phyloP scores from a whole-genome alignment of 768 basidiomycete species.

The Pluteus cervinus region DNA sequence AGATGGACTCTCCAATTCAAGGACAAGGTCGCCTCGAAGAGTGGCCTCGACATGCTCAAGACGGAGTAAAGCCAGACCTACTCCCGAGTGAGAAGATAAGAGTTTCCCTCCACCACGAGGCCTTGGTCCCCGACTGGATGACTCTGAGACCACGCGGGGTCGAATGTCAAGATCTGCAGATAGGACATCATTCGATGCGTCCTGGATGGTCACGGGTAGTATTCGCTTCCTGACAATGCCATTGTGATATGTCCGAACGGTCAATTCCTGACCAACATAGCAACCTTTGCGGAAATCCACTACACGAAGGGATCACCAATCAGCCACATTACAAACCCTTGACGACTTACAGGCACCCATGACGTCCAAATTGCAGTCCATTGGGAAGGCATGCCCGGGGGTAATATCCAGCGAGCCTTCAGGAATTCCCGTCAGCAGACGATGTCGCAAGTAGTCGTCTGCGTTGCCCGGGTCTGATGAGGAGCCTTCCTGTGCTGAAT shows the following conservation, averaged over 20 bases:
- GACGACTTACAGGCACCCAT: constrained; percentile 84
- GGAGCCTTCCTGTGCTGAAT: constrained; percentile 47
- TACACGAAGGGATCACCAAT: constrained; percentile 13
- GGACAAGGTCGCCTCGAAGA: constrained; percentile 38
- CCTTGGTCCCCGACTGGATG: constrained; percentile 35
- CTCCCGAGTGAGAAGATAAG: constrained; percentile 48
- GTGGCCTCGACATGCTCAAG: constrained; percentile 65
- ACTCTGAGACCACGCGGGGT: constrained; percentile 17
- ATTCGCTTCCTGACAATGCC: constrained; percentile 89
- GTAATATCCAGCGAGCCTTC: constrained; percentile 78
- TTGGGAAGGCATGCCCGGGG: constrained; percentile 78
- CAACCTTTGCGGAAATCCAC: constrained; percentile 98
- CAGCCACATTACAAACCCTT: constrained; percentile 2
- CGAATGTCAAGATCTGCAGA: constrained; percentile 33
- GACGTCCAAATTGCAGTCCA: constrained; percentile 91
- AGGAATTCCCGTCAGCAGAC: constrained; percentile 79
- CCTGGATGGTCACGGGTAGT: constrained; percentile 64
- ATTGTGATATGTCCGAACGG: constrained; percentile 93
- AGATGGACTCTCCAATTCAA: constrained; percentile 32
- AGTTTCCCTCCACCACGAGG: constrained; percentile 74
- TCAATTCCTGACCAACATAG: constrained; percentile 96
- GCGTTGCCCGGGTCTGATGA: constrained; percentile 44
- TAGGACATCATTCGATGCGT: constrained; percentile 23
- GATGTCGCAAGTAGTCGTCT: constrained; percentile 72
- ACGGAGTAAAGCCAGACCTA: constrained; percentile 77